phyloP scores from a whole-genome alignment of 495 filamentous ascomycete species.

The Entonaema liquescens region DNA sequence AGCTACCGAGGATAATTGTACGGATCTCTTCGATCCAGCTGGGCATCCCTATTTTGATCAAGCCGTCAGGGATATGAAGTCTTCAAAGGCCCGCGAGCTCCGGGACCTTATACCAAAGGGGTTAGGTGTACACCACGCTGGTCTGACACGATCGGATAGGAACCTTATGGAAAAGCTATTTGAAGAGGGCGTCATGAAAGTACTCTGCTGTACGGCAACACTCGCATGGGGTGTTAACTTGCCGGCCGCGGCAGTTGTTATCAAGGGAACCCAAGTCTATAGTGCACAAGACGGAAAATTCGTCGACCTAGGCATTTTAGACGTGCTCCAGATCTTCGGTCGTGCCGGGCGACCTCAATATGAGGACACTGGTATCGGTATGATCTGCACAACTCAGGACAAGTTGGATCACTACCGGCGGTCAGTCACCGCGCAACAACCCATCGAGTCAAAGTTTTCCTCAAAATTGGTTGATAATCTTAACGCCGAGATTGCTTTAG shows the following conservation, averaged over 20 bases:
- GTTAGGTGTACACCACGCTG: conserved; percentile 94
- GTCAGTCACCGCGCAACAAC: conserved; percentile 93
- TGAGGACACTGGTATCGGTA: conserved; percentile 93
- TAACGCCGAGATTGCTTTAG: conserved; percentile 93
- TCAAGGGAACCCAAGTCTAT: conserved; percentile 97
- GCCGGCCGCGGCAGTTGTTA: conserved; percentile 94
- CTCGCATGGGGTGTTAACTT: conserved; percentile 99
- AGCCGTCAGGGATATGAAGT: conserved; percentile 82
- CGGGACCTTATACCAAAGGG: conserved; percentile 89
- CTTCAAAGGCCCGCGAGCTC: conserved; percentile 82
- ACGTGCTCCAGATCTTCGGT: conserved; percentile 98
- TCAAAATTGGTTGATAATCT: conserved; percentile 92
- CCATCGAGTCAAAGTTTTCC: conserved; percentile 94
- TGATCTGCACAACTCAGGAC: conserved; percentile 94
- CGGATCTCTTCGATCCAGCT: conserved; percentile 83
- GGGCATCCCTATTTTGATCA: conserved; percentile 73
- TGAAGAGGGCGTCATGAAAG: conserved; percentile 85
- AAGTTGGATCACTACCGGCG: conserved; percentile 91
- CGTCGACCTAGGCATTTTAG: conserved; percentile 93
- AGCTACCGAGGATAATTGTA: conserved; percentile 78
- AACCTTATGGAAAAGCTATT: conserved; percentile 95
- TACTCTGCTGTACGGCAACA: conserved; percentile 97
- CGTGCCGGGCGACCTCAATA: conserved; percentile 97
- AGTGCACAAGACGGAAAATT: conserved; percentile 96
- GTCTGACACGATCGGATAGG: conserved; percentile 90